Base-by-base conservation (phyloP, 495 filamentous ascomycete genomes). In the Hypoxylon crocopeplum region DNA sequence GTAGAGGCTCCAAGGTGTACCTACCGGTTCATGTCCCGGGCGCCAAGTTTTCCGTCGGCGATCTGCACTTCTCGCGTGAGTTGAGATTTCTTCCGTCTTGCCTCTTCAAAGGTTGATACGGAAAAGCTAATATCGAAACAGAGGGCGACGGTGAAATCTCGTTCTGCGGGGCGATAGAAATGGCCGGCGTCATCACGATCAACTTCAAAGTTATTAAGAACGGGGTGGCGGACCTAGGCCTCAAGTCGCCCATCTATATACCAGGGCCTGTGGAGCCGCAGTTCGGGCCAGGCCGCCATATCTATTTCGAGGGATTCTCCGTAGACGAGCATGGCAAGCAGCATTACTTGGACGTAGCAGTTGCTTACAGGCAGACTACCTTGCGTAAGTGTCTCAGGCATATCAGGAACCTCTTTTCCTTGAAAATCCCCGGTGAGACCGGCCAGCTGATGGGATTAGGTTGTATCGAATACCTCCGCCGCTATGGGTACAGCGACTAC, bases 111-210 rank as follows among this genome's bases (percentile, higher is more conserved):
- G 10, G 42, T 22, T 17, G 42, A 19, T 21, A 5, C 2, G 33
- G 45, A 10, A 30, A 16, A 19, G 3, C 2, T 16, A 19, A 17
- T 38, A 17, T 5, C 22, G 24, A 39, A 37, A 48, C 17, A 77
- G 84, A 97, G 71, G 91, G 92, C 17, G 92, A 96, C 69, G 93
- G 93, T 3, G 93, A 98, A 72, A 96, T 98, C 45, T 91, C 87
- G 0, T 97, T 98, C 75, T 98, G 93, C 66, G 93, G 93, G 11
- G 93, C 93, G 7, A 98, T 98, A 56, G 93, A 98, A 70, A 98
- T 98, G 91, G 90, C 93, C 0, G 93, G 93, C 15, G 75, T 92
- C 12, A 95, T 98, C 59, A 98, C 93, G 2, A 78, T 96, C 65
- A 97, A 96, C 69, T 90, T 96, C 78, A 86, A 81, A 39, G 86